Evolutionary conservation across 169 alveolate genomes (phyloP).

Genomic region (Sarcocystis neurona): DNA sequence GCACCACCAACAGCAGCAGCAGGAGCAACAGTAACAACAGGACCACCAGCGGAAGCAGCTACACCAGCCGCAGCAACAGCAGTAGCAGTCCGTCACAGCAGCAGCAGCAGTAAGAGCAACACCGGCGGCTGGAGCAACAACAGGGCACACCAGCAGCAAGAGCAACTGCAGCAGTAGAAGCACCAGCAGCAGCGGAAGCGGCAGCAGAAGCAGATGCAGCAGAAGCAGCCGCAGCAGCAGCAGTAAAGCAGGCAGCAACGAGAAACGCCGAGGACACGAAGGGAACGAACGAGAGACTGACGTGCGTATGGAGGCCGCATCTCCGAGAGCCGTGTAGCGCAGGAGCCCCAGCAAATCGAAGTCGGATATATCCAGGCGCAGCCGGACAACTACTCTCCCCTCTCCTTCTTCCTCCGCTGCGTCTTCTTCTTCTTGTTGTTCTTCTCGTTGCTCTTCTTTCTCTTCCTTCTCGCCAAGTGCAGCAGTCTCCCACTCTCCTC

Average conservation of each 20-base stretch:
- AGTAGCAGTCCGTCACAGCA: too few relatives aligned
- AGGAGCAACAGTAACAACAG: too few relatives aligned
- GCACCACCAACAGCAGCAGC: too few relatives aligned
- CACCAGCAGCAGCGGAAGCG: background rate
- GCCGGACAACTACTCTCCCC: conserved; percentile 29
- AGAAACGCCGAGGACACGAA: background rate
- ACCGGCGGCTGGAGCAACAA: too few relatives aligned
- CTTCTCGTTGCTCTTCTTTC: too few relatives aligned
- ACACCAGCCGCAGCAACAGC: too few relatives aligned
- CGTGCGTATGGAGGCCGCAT: conserved; percentile 36
- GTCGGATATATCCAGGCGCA: conserved; percentile 59
- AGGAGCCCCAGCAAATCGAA: conserved; percentile 51
- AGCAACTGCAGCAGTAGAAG: background rate
- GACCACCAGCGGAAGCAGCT: too few relatives aligned
- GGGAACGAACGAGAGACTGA: conserved; percentile 17
- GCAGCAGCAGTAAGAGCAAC: too few relatives aligned
- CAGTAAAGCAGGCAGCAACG: background rate
- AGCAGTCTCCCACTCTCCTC: background rate
- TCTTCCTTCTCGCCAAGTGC: background rate
- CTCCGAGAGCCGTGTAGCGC: conserved; percentile 34
- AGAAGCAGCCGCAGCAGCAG: too few relatives aligned
- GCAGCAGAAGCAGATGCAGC: too few relatives aligned
- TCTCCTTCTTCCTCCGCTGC: background rate
- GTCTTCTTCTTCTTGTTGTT: background rate
- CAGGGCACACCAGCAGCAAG: too few relatives aligned